Evolutionary conservation across 169 alveolate species (phyloP).

Genomic region (Plasmodium gonderi): DNA sequence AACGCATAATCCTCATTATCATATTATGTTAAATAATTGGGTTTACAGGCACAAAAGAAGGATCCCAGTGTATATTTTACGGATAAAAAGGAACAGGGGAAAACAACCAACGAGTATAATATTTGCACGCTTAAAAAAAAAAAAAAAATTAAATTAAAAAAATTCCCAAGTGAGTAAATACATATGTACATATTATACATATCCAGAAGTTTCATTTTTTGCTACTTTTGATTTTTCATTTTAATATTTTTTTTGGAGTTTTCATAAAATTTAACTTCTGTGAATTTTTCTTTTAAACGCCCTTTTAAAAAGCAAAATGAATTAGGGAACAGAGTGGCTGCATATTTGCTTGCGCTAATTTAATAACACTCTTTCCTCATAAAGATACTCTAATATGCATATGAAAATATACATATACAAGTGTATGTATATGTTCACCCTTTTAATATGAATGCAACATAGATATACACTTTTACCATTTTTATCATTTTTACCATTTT

Average conservation of each 20-base stretch:
- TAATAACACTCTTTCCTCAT: background rate
- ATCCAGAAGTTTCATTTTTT: background rate
- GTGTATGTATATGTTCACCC: background rate
- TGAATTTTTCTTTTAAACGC: background rate
- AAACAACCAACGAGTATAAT: background rate
- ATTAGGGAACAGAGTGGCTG: background rate
- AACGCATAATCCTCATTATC: background rate
- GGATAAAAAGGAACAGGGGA: background rate
- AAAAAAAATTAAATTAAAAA: background rate
- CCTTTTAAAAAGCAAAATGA: background rate
- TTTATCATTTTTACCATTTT: too few species aligned
- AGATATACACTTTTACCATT: background rate
- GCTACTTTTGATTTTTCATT: background rate
- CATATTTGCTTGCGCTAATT: background rate
- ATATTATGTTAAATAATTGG: background rate
- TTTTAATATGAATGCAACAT: background rate
- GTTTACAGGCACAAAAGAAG: background rate
- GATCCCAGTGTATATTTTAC: background rate
- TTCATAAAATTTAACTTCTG: background rate
- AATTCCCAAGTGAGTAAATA: constrained; percentile 1
- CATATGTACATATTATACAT: background rate
- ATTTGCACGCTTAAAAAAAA: background rate
- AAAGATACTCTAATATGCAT: background rate
- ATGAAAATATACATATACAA: background rate
- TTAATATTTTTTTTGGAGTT: background rate